Evolutionary conservation across 352 stramenopile species (phyloP).

Genomic region (Phytophthora cactorum): DNA sequence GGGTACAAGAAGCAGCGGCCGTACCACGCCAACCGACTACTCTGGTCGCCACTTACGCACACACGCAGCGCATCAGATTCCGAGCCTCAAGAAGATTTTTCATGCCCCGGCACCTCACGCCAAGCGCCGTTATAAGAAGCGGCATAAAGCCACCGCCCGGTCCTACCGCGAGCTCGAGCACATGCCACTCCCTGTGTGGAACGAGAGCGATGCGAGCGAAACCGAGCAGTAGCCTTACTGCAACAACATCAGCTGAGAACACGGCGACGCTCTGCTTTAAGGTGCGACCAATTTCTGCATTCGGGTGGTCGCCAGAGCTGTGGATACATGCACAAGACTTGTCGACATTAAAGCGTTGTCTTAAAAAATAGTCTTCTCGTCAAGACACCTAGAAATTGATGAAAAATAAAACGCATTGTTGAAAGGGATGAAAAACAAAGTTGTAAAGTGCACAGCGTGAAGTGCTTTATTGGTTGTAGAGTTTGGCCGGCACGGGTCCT

Average conservation of each 20-base stretch:
- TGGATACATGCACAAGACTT: conserved; percentile 15
- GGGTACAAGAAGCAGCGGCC: conserved; percentile 24
- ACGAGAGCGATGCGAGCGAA: conserved; percentile 47
- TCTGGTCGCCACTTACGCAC: conserved; percentile 52
- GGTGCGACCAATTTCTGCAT: conserved; percentile 16
- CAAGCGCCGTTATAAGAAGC: conserved; percentile 66
- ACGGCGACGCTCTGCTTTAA: not conserved
- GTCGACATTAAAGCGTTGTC: conserved; percentile 25
- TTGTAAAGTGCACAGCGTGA: not conserved
- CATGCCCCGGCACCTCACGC: conserved; percentile 35
- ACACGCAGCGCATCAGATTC: conserved; percentile 44
- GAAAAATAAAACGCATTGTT: conserved; percentile 36
- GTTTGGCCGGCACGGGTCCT: conserved; percentile 68
- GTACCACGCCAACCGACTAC: conserved; percentile 22
- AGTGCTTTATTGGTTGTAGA: conserved; percentile 61
- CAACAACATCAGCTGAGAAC: conserved; percentile 4
- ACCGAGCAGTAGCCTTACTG: conserved; percentile 21
- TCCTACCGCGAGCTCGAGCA: conserved; percentile 74
- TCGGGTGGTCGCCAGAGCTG: conserved; percentile 12
- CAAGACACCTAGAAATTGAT: conserved; percentile 32
- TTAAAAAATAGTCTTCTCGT: conserved; percentile 1
- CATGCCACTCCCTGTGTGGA: conserved; percentile 57
- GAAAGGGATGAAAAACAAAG: conserved; percentile 7
- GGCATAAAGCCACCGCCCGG: conserved; percentile 48
- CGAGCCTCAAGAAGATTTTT: conserved; percentile 76